Evolutionary conservation across 2,329 filamentous ascomycete species (phyloP), one percentile per base, ranked within the genome.

Genomic region (Ceratocystiopsis brevicomis): DNA sequence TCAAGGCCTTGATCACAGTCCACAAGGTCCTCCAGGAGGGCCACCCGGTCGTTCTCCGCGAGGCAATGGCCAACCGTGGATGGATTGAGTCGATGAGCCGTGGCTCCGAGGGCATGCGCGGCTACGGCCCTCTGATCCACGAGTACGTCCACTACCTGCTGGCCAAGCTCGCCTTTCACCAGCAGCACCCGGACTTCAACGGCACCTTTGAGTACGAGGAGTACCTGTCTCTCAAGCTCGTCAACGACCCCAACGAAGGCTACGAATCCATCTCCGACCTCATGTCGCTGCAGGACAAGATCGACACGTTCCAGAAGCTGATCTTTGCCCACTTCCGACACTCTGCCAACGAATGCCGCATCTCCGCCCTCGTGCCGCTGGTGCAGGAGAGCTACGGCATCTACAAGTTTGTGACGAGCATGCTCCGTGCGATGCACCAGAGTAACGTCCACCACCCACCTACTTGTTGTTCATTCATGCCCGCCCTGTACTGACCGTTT

Each of bases 401-500:
- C 53, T 98, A 98, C 69, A 96, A 96, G 62, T 98, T 98, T 59
- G 87, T 95, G 51, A 98, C 90, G 0, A 98, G 90, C 79, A 98
- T 98, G 90, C 64, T 98, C 48, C 76, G 90, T 44, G 90, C 90
- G 15, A 95, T 98, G 87, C 88, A 98, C 59, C 88, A 83, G 3
- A 86, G 82, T 87, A 67, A 67, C 57, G 78, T 64, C n/a, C n/a
- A n/a, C n/a, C n/a, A n/a, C n/a, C n/a, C n/a, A n/a, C n/a, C n/a
- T n/a, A n/a, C n/a, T n/a, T n/a, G n/a, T n/a, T n/a, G n/a, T n/a
- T n/a, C n/a, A n/a, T n/a, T n/a, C n/a, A n/a, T n/a, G n/a, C n/a
- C n/a, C n/a, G n/a, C n/a, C n/a, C n/a, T n/a, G n/a, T n/a, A n/a
- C n/a, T n/a, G n/a, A n/a, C n/a, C n/a, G n/a, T n/a, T n/a, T 12